Evolutionary conservation across 495 filamentous ascomycete genomes (phyloP), one percentile per base, ranked within the genome.

Genomic region (Podospora didyma): DNA sequence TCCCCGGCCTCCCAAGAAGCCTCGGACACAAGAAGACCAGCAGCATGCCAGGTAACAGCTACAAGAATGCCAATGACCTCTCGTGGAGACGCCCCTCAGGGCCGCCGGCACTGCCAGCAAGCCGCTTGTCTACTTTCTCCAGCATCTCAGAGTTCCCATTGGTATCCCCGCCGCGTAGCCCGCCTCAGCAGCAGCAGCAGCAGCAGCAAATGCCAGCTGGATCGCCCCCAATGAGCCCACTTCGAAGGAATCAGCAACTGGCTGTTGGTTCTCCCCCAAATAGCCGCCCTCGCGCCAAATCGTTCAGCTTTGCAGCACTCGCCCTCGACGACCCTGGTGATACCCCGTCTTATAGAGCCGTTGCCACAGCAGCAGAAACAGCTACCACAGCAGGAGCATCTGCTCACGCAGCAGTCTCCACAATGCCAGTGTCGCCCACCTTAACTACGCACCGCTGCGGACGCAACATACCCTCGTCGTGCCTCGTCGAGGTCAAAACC

Each of bases 401-500:
- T n/a, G n/a, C n/a, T n/a, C n/a, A n/a, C n/a, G n/a, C n/a, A n/a
- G n/a, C n/a, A n/a, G n/a, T n/a, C n/a, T n/a, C n/a, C n/a, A n/a
- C n/a, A n/a, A n/a, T n/a, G 17, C 20, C 42, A 12, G 12, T 34
- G 14, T 22, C 49, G 2, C 24, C 59, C 0, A 57, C 46, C 16
- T 49, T 63, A 17, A 17, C 4, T 12, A 20, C 57, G 41, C 54
- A 60, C 57, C 60, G 46, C 42, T 24, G 46, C 24, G 60, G 61
- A n/a, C 46, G 35, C 28, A 1, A 19, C 12, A 49, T 69, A 7
- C 61, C 66, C 11, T 20, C 56, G 0, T 7, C 4, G 2, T 62
- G 61, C 28, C 63, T 66, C 11, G 20, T 69, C 23, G 66, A 69
- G 19, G 53, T 69, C 22, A 69, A 69, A 41, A 69, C 66, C 1